phyloP scores from a whole-genome alignment of 345 rosid genomes.

The Citrus hindsii region DNA sequence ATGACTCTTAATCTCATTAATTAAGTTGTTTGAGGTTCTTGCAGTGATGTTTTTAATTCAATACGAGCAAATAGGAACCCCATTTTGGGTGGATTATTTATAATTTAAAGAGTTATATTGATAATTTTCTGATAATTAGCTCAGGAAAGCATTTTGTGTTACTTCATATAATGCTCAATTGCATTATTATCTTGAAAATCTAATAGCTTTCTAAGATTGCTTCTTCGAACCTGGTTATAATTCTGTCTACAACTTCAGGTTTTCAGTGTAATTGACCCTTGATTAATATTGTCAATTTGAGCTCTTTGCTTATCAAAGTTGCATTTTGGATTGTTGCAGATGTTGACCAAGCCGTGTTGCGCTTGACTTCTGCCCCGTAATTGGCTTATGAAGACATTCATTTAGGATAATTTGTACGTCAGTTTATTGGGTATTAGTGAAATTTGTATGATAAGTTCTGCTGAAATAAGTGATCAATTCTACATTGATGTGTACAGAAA shows the following conservation, averaged over 20 bases:
- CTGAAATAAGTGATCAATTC: not conserved
- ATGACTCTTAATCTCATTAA: not conserved
- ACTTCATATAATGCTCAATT: not conserved
- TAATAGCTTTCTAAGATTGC: not conserved
- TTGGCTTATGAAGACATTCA: slow-evolving; percentile 4
- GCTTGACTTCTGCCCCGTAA: not conserved
- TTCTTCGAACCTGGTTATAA: not conserved
- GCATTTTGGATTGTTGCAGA: slow-evolving; percentile 11
- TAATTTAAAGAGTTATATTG: not conserved
- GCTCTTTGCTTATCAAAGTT: not conserved
- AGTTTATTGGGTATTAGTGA: not conserved
- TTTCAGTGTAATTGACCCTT: not conserved
- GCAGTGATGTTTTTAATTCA: not conserved
- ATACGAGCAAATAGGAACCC: not conserved
- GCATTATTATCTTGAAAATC: not conserved
- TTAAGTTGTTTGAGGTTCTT: not conserved
- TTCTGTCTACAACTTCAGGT: not conserved
- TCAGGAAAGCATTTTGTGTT: not conserved
- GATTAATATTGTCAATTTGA: not conserved
- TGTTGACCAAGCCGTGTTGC: slow-evolving; percentile 1
- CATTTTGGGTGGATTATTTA: not conserved
- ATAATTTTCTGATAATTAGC: not conserved
- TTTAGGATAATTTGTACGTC: not conserved
- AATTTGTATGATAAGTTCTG: not conserved
- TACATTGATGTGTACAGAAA: slow-evolving; percentile 3